phyloP scores from a whole-genome alignment of 2,329 filamentous ascomycete genomes.

The Fusarium pininemorale region DNA sequence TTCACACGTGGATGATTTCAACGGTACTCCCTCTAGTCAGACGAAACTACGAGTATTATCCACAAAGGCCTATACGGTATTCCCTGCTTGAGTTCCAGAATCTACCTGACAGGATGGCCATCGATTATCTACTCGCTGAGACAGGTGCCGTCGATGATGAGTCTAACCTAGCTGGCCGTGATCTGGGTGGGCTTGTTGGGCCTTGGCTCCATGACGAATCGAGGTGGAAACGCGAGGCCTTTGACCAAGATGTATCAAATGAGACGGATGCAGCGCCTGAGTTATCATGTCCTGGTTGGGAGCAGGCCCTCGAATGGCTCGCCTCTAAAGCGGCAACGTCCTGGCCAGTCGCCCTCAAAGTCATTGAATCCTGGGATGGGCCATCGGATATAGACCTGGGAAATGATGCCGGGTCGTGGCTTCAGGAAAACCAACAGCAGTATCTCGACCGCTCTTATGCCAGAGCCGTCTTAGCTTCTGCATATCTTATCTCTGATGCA shows the following conservation, averaged over 20 bases:
- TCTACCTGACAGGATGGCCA: slow-evolving; percentile 66
- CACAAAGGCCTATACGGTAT: slow-evolving; percentile 56
- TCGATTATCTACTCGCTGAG: slow-evolving; percentile 69
- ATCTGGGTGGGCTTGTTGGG: slow-evolving; percentile 73
- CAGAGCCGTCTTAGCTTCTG: slow-evolving; percentile 71
- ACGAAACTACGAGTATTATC: slow-evolving; percentile 76
- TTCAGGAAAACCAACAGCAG: slow-evolving; percentile 68
- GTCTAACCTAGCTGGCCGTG: slow-evolving; percentile 62
- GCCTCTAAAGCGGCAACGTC: slow-evolving; percentile 65
- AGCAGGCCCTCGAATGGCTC: slow-evolving; percentile 75
- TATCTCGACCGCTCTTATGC: slow-evolving; percentile 72
- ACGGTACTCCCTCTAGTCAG: slow-evolving; percentile 74
- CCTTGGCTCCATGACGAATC: slow-evolving; percentile 77
- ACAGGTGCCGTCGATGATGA: slow-evolving; percentile 56
- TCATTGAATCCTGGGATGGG: slow-evolving; percentile 77
- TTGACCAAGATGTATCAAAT: background rate
- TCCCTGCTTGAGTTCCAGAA: slow-evolving; percentile 71
- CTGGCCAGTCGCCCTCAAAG: slow-evolving; percentile 70
- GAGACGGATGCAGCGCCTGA: slow-evolving; percentile 44
- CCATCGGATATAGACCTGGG: slow-evolving; percentile 76
- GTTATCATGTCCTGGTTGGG: slow-evolving; percentile 69
- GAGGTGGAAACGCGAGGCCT: slow-evolving; percentile 57
- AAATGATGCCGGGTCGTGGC: slow-evolving; percentile 63
- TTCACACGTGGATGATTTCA: slow-evolving; percentile 75
- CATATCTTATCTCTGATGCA: slow-evolving; percentile 72